phyloP scores from a whole-genome alignment of 1,284 basidiomycete genomes.

The Phellopilus nigrolimitatus region DNA sequence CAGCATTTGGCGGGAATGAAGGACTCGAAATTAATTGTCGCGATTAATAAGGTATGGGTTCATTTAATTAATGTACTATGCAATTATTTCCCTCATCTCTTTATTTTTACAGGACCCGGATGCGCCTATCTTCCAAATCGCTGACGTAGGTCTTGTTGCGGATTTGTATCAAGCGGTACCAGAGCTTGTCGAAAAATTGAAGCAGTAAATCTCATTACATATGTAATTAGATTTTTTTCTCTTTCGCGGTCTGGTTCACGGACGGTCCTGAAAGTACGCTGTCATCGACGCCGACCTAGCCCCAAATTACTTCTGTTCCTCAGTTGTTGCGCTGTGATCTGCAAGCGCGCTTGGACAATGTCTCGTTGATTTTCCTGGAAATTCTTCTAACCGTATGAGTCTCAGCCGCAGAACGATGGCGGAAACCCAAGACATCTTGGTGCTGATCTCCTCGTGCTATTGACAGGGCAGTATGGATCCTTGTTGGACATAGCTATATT shows the following conservation, averaged over 20 bases:
- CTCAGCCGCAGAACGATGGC: too few species aligned
- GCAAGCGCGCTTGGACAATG: too few species aligned
- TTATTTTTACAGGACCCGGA: constrained; percentile 72
- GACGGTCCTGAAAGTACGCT: background rate
- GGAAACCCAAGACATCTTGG: too few species aligned
- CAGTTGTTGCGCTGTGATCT: too few species aligned
- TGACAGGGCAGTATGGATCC: too few species aligned
- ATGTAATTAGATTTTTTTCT: background rate
- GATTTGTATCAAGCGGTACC: constrained; percentile 90
- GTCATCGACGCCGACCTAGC: too few species aligned
- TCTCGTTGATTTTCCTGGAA: too few species aligned
- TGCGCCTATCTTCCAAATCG: constrained; percentile 99
- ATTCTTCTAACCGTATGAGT: too few species aligned
- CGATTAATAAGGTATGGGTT: constrained; percentile 85
- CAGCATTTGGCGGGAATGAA: constrained; percentile 99
- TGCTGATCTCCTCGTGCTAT: too few species aligned
- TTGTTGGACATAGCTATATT: too few species aligned
- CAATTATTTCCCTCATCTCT: constrained; percentile 18
- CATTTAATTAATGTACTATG: background rate
- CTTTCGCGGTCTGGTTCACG: background rate
- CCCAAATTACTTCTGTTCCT: too few species aligned
- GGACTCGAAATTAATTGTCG: constrained; percentile 97
- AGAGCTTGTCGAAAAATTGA: constrained; percentile 80
- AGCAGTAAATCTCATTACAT: constrained; percentile 36
- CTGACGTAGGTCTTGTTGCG: constrained; percentile 91